phyloP scores from a whole-genome alignment of 108 stramenopile species.

The Asterionellopsis glacialis region DNA sequence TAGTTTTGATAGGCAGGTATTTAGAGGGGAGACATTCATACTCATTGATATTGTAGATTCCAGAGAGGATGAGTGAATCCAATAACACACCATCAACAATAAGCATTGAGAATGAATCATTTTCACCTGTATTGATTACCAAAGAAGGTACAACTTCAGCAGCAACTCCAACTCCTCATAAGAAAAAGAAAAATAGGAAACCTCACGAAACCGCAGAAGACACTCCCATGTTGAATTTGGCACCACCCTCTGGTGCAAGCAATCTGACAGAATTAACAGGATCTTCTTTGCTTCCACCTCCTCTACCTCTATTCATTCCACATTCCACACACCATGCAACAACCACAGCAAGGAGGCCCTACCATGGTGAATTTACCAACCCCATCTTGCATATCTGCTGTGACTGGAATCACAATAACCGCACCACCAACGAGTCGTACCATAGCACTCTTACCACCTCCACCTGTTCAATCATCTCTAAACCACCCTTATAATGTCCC shows the following conservation, averaged over 20 bases:
- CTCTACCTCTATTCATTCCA: background rate
- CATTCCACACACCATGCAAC: too few relatives aligned
- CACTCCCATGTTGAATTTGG: background rate
- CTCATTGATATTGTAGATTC: too few relatives aligned
- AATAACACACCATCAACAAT: too few relatives aligned
- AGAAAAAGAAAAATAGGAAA: too few relatives aligned
- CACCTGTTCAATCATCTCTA: conserved; percentile 4
- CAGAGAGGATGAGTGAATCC: too few relatives aligned
- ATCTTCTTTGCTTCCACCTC: background rate
- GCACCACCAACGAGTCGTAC: background rate
- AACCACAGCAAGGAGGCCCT: background rate
- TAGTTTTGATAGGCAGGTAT: too few relatives aligned
- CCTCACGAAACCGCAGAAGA: background rate
- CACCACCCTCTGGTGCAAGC: background rate
- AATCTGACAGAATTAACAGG: background rate
- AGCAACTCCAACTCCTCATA: too few relatives aligned
- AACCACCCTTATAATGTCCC: too few relatives aligned
- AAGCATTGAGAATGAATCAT: too few relatives aligned
- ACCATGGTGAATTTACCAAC: background rate
- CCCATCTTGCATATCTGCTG: background rate
- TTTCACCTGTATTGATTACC: too few relatives aligned
- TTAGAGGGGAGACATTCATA: too few relatives aligned
- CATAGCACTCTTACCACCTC: background rate
- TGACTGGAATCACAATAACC: background rate
- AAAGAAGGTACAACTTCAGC: too few relatives aligned